Percentiles rank a stretch among this genome's conserved stretches.
These are phyloP conservation scores for Agrostemma githago DNA, from an alignment of 148 eudicot genomes.

Conservation along the genomic window DNA sequence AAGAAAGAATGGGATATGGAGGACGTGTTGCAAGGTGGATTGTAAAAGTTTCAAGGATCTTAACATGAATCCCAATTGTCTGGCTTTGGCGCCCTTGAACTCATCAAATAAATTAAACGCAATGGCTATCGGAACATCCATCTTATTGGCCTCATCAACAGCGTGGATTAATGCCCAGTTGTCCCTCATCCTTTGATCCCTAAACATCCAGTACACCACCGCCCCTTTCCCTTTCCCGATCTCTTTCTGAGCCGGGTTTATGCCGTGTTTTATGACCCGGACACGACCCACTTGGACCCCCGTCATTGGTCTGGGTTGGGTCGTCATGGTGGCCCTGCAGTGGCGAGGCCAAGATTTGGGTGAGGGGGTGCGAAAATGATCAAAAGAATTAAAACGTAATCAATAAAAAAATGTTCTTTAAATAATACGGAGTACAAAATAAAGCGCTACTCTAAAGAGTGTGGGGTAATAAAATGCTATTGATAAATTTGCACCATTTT, in stretches of 20 bases:
- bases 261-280: conserved; percentile 51
- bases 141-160: conserved; percentile 68
- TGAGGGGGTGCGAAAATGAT: no score
- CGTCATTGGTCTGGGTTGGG: conserved; percentile 25
- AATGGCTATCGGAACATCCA: conserved; percentile 64
- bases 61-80: conserved; percentile 86
- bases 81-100: conserved; percentile 81
- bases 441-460: no score
- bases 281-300: conserved; percentile 58
- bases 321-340: conserved; percentile 6
- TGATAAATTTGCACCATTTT: no score
- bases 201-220: conserved; percentile 98
- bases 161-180: conserved; percentile 98
- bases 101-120: conserved; percentile 79
- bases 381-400: no score
- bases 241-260: conserved; percentile 20
- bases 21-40: conserved; percentile 26
- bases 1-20: conserved; percentile 68
- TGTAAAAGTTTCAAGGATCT: conserved; percentile 60
- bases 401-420: no score
- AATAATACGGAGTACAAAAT: no score
- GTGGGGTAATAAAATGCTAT: no score
- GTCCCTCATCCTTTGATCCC: conserved; percentile 87
- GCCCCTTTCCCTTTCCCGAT: conserved; percentile 21
- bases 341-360: no score